Percentiles rank a stretch among this genome's conserved stretches.
Evolutionary conservation across 176 grass and related monocot species (phyloP).

Genomic region (Zoysia japonica): DNA sequence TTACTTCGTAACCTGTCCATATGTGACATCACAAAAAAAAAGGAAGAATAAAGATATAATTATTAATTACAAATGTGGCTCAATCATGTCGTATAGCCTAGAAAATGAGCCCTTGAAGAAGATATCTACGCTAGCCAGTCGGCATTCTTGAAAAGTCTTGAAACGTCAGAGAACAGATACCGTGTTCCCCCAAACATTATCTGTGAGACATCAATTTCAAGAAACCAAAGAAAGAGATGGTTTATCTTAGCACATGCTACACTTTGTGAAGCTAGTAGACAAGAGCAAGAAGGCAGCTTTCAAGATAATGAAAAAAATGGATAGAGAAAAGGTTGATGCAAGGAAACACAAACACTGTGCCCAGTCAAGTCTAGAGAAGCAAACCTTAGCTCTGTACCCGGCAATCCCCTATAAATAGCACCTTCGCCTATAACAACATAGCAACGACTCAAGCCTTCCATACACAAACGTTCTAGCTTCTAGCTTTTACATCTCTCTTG

Average conservation of each 20-base stretch:
- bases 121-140: constrained; percentile 25
- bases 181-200: constrained; percentile 42
- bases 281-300: constrained; percentile 6
- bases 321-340: background rate
- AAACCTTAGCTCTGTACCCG: background rate
- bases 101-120: constrained; percentile 10
- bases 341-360: constrained; percentile 28
- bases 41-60: background rate
- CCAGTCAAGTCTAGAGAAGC: constrained; percentile 45
- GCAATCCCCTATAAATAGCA: constrained; percentile 64
- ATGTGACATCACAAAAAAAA: background rate
- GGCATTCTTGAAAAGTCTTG: constrained; percentile 17
- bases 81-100: constrained; percentile 10
- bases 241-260: constrained; percentile 38
- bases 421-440: constrained; percentile 29
- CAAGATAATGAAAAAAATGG: background rate
- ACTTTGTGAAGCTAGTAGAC: constrained; percentile 17
- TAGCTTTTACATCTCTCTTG: constrained; percentile 19
- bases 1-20: too few relatives aligned
- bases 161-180: constrained; percentile 18
- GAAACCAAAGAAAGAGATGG: constrained; percentile 37
- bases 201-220: constrained; percentile 27
- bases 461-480: constrained; percentile 24
- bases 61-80: background rate
- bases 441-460: constrained; percentile 35